Percentiles rank a stretch among this genome's conserved stretches.
Conservation (phyloP, 352 stramenopile species). For the Globisporangium uncinulatum region DNA sequence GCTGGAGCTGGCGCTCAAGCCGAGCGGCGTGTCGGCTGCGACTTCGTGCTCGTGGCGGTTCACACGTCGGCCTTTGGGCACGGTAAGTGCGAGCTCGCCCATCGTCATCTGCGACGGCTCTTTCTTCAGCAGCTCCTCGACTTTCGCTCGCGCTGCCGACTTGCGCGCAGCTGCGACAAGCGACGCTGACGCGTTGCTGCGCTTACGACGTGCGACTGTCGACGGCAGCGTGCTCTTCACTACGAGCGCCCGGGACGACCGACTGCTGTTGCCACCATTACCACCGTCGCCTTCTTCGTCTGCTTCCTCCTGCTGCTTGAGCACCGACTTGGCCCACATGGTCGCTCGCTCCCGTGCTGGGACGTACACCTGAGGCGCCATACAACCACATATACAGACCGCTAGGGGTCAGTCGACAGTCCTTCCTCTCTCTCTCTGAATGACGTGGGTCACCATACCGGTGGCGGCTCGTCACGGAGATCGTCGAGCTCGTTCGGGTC, state of each 20-base stretch:
- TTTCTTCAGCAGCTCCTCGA: conserved; percentile 58
- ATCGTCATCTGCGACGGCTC: conserved; percentile 82
- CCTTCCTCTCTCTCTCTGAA: too few species aligned
- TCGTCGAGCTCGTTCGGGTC: conserved; percentile 35
- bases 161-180: conserved; percentile 26
- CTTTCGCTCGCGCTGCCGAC: conserved; percentile 28
- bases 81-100: conserved; percentile 70
- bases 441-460: background rate
- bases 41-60: conserved; percentile 63
- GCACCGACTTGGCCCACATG: conserved; percentile 65
- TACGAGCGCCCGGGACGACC: conserved; percentile 20
- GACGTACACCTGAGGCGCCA: conserved; percentile 39
- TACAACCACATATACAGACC: too few species aligned
- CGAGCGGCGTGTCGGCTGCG: conserved; percentile 23
- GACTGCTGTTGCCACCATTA: background rate
- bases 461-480: background rate
- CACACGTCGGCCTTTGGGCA: conserved; percentile 54
- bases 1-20: background rate
- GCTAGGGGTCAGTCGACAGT: too few species aligned
- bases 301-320: conserved; percentile 36
- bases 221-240: conserved; percentile 24
- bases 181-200: conserved; percentile 51
- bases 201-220: conserved; percentile 28
- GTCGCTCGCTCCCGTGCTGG: conserved; percentile 65
- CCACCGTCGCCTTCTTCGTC: conserved; percentile 21